Conservation (phyloP, 2,329 filamentous ascomycete species). For the Phyllosticta ampelicida region DNA sequence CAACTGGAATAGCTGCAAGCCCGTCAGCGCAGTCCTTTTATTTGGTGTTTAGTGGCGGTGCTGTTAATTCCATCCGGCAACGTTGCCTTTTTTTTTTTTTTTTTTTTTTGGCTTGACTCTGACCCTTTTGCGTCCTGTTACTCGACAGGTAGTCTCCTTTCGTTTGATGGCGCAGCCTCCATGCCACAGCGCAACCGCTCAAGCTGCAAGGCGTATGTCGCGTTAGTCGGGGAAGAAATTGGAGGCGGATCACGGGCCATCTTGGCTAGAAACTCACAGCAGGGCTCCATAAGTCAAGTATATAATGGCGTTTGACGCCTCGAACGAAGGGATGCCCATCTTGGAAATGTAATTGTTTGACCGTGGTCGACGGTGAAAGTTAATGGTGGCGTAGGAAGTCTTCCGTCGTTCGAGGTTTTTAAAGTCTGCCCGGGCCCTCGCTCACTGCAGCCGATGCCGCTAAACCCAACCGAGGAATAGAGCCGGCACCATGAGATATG, state of each 20-base stretch:
- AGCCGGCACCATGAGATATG: not conserved
- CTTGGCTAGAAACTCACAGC: constrained; percentile 44
- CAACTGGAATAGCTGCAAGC: constrained; percentile 58
- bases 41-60: not conserved
- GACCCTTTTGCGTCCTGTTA: constrained; percentile 77
- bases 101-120: constrained; percentile 27
- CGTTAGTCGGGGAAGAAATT: constrained; percentile 11
- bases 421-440: not conserved
- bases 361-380: too few species aligned
- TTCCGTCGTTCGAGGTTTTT: not conserved
- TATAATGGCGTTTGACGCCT: constrained; percentile 74
- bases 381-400: not conserved
- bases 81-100: too few species aligned
- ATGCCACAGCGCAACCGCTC: constrained; percentile 50
- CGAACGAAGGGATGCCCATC: constrained; percentile 66
- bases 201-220: constrained; percentile 36
- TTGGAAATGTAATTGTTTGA: not conserved
- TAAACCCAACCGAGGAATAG: not conserved
- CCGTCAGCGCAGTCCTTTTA: not conserved
- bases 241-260: not conserved
- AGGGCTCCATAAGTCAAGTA: constrained; percentile 71
- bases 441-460: not conserved
- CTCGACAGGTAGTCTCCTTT: constrained; percentile 63
- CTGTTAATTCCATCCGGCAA: not conserved
- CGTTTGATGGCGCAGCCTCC: constrained; percentile 48